Percentiles rank a stretch among this genome's conserved stretches.
phyloP scores from a whole-genome alignment of 805 yeast genomes.

The Schwanniomyces pseudopolymorphus region DNA sequence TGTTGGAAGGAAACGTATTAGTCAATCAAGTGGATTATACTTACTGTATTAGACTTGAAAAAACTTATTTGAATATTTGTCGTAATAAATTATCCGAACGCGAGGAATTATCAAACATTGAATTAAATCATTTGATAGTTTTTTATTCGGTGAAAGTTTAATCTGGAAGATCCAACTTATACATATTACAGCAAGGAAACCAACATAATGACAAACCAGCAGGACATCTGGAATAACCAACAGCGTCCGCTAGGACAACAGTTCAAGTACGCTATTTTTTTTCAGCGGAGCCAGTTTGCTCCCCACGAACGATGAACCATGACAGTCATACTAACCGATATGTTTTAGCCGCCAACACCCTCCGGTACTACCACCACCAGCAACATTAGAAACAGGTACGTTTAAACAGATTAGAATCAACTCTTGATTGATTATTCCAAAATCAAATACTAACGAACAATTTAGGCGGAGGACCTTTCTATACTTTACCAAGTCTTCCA shows the following conservation, averaged over 20 bases:
- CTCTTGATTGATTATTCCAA: background rate
- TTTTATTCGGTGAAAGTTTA: background rate
- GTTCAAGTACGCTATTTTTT: conserved; percentile 31
- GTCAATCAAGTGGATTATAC: background rate
- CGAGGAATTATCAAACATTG: background rate
- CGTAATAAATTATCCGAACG: background rate
- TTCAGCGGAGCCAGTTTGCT: background rate
- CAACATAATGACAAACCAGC: conserved; percentile 35
- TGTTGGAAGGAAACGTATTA: background rate
- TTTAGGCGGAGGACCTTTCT: conserved; percentile 44
- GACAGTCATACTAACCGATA: background rate
- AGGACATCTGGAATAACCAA: conserved; percentile 43
- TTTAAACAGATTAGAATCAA: conserved; percentile 8
- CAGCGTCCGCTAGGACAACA: conserved; percentile 43
- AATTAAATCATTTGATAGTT: background rate
- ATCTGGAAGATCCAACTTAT: background rate
- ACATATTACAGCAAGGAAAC: background rate
- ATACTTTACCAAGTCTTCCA: conserved; percentile 53
- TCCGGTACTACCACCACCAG: conserved; percentile 63
- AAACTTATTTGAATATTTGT: background rate
- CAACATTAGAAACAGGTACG: conserved; percentile 51
- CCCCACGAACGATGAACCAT: background rate
- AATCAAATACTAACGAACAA: conserved; percentile 19
- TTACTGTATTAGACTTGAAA: background rate
- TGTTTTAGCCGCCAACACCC: conserved; percentile 53